A percentile compares a stretch with the other conserved stretches of the same genome.
phyloP scores from a whole-genome alignment of 768 basidiomycete species.

The Tricholoma sp. region DNA sequence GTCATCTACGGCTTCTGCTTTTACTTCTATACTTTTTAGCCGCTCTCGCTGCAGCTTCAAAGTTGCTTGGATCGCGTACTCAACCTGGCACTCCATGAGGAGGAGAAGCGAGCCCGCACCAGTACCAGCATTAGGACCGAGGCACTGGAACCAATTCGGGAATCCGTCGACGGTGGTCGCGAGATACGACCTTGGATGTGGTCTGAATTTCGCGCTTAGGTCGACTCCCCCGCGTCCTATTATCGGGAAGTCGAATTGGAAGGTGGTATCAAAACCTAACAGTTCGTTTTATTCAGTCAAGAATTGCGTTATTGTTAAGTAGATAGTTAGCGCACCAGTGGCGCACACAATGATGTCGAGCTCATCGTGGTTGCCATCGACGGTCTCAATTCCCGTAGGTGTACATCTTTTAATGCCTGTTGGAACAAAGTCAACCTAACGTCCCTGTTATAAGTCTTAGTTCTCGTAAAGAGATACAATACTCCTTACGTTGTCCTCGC shows the following conservation, averaged over 20 bases:
- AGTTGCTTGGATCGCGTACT: slow-evolving; percentile 50
- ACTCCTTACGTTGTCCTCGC: slow-evolving; percentile 49
- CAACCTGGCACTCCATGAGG: slow-evolving; percentile 51
- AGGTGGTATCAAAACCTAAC: slow-evolving; percentile 52
- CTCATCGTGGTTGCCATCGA: slow-evolving; percentile 48
- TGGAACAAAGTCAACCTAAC: slow-evolving; percentile 50
- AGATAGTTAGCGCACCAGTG: slow-evolving; percentile 34
- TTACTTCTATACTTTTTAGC: slow-evolving; percentile 56
- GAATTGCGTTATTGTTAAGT: neutral
- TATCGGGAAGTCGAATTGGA: slow-evolving; percentile 43
- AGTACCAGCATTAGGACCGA: slow-evolving; percentile 55
- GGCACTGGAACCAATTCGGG: slow-evolving; percentile 60
- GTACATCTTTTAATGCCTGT: slow-evolving; percentile 47
- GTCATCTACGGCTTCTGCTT: slow-evolving; percentile 53
- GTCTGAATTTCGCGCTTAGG: slow-evolving; percentile 48
- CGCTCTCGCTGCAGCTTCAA: slow-evolving; percentile 60
- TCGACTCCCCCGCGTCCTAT: slow-evolving; percentile 48
- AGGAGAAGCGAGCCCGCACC: slow-evolving; percentile 53
- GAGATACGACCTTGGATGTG: slow-evolving; percentile 55
- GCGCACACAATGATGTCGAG: slow-evolving; percentile 62
- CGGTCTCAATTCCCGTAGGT: slow-evolving; percentile 49
- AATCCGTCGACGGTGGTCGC: slow-evolving; percentile 56
- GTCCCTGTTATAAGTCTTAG: neutral
- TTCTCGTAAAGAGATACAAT: neutral
- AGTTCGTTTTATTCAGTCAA: neutral